Conservation (phyloP, 345 rosid genomes). For the Psidium friedrichsthalianum region DNA sequence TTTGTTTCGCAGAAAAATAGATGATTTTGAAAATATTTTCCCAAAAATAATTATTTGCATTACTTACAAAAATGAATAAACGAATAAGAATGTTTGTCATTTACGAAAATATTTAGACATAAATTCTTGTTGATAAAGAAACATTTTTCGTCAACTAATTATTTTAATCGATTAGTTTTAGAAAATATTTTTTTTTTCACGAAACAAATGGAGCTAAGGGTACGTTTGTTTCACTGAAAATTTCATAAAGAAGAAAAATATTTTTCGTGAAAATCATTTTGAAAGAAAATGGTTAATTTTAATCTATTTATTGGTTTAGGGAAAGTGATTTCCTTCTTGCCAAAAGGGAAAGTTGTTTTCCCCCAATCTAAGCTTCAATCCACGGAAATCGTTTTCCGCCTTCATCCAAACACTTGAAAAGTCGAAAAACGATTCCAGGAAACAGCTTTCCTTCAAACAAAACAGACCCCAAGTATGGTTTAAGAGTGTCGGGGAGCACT, state of each 20-base stretch:
- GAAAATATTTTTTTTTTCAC: too few relatives aligned
- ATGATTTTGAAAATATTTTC: neutral
- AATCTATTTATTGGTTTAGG: neutral
- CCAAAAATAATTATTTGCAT: neutral
- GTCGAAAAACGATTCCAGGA: accelerated
- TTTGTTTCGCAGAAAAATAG: neutral
- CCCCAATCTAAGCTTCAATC: neutral
- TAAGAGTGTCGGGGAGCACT: neutral
- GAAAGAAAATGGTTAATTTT: neutral
- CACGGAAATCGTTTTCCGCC: neutral
- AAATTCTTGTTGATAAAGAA: neutral
- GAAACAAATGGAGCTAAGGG: too few relatives aligned
- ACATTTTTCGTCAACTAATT: neutral
- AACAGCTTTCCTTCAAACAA: neutral
- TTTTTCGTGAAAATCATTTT: neutral
- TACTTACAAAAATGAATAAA: neutral
- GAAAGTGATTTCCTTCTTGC: neutral
- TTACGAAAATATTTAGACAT: neutral
- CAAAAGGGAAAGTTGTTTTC: neutral
- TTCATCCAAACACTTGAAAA: neutral
- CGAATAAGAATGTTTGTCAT: neutral
- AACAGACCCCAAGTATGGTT: neutral
- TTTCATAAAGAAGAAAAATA: neutral
- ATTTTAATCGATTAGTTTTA: too few relatives aligned
- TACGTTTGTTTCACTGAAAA: neutral